Evolutionary conservation across 371 early-diverging fungal genomes (phyloP).

Genomic region (Syncephalastrum monosporum): DNA sequence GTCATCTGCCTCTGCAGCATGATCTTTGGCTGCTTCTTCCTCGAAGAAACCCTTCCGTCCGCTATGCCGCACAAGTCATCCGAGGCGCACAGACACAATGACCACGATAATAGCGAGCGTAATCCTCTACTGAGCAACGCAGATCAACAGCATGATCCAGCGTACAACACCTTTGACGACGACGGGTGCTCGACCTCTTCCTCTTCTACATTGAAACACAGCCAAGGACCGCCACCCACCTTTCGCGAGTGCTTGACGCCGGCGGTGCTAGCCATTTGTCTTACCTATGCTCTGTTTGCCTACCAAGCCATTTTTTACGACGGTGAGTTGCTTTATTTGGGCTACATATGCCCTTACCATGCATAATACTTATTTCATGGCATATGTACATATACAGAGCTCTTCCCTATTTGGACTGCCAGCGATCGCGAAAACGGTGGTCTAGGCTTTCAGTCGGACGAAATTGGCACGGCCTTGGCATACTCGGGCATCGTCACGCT

Average conservation of each 20-base stretch:
- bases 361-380: not conserved
- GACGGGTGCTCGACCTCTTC: not conserved
- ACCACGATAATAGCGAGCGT: not conserved
- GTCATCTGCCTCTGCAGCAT: slow-evolving; percentile 63
- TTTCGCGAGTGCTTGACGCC: slow-evolving; percentile 40
- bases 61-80: not conserved
- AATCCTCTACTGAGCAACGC: not conserved
- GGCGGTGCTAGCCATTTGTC: slow-evolving; percentile 33
- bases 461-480: slow-evolving; percentile 58
- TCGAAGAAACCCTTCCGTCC: slow-evolving; percentile 69
- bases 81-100: not conserved
- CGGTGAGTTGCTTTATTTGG: slow-evolving; percentile 18
- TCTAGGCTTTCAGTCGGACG: slow-evolving; percentile 47
- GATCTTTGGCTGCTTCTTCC: slow-evolving; percentile 61
- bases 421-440: slow-evolving; percentile 44
- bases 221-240: slow-evolving; percentile 8
- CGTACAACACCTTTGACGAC: slow-evolving; percentile 7
- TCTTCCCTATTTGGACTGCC: slow-evolving; percentile 23
- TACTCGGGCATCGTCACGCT: slow-evolving; percentile 52
- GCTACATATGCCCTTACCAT: not conserved
- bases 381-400: slow-evolving; percentile 8
- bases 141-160: not conserved
- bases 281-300: slow-evolving; percentile 35
- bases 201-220: slow-evolving; percentile 5
- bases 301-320: slow-evolving; percentile 44